phyloP scores from a whole-genome alignment of 495 filamentous ascomycete genomes.

The Elasticomyces elasticus region DNA sequence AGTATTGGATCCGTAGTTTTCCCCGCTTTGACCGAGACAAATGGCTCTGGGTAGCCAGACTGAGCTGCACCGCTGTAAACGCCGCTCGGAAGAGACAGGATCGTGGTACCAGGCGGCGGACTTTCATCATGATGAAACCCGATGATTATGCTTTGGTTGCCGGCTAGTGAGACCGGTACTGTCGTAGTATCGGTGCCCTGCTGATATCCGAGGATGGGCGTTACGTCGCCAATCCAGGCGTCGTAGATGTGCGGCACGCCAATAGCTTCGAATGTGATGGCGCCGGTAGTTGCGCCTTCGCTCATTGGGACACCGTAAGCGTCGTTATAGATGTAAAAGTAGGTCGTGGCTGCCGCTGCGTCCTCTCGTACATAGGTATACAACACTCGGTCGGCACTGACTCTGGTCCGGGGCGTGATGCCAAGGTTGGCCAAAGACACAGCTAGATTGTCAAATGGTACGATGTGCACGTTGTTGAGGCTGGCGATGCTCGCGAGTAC shows the following conservation, averaged over 20 bases:
- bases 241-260: slow-evolving; percentile 22
- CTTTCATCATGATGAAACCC: slow-evolving; percentile 12
- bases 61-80: neutral
- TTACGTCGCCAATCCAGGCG: slow-evolving; percentile 19
- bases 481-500: neutral
- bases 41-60: neutral
- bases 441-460: slow-evolving; percentile 16
- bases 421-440: slow-evolving; percentile 23
- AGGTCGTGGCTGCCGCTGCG: slow-evolving; percentile 19
- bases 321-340: slow-evolving; percentile 37
- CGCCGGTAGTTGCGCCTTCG: slow-evolving; percentile 21
- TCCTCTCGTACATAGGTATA: slow-evolving; percentile 32
- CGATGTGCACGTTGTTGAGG: slow-evolving; percentile 13
- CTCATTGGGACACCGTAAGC: slow-evolving; percentile 2
- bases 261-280: slow-evolving; percentile 24
- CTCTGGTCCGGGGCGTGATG: slow-evolving; percentile 20
- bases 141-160: slow-evolving; percentile 21
- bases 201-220: slow-evolving; percentile 10
- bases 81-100: neutral
- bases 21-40: slow-evolving; percentile 9
- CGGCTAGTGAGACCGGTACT: slow-evolving; percentile 12
- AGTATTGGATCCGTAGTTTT: slow-evolving; percentile 5
- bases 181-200: slow-evolving; percentile 4
- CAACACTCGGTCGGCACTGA: slow-evolving; percentile 28
- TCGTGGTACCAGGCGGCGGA: neutral